Percentiles rank a stretch among this genome's conserved stretches.
phyloP scores from a whole-genome alignment of 192 early-diverging fungal species.

The Piromyces finnis region DNA sequence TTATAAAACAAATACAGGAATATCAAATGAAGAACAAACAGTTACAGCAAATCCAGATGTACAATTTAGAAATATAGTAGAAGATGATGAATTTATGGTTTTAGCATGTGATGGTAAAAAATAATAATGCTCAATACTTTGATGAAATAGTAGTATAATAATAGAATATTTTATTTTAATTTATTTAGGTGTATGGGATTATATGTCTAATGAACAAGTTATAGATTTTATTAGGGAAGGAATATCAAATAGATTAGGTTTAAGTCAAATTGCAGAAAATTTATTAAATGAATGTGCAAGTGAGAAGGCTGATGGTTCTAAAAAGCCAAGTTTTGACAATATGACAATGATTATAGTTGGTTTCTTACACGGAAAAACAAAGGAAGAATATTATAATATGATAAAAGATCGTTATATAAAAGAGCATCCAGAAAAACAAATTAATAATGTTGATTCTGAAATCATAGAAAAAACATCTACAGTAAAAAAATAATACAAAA shows the following conservation, averaged over 20 bases:
- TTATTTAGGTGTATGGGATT: conserved; percentile 87
- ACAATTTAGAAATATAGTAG: conserved; percentile 24
- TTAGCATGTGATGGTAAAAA: conserved; percentile 82
- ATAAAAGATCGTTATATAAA: neutral
- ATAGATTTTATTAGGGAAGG: conserved; percentile 56
- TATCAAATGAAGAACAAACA: conserved; percentile 73
- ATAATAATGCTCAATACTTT: too few relatives aligned
- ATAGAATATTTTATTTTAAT: neutral
- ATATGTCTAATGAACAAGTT: conserved; percentile 74
- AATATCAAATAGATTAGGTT: conserved; percentile 37
- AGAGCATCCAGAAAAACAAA: neutral
- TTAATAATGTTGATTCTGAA: neutral
- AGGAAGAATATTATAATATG: conserved; percentile 33
- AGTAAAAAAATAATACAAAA: neutral
- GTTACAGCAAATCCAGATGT: conserved; percentile 88
- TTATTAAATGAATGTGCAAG: conserved; percentile 12
- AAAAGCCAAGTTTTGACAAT: conserved; percentile 99
- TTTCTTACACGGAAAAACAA: conserved; percentile 55
- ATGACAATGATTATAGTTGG: conserved; percentile 96
- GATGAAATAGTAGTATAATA: too few relatives aligned
- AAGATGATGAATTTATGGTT: conserved; percentile 81
- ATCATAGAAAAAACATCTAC: neutral
- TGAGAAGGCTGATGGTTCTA: neutral
- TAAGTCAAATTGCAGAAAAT: conserved; percentile 61
- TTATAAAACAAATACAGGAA: conserved; percentile 72